Conservation (phyloP, 176 grass and related monocot genomes). For the Themeda triandra region DNA sequence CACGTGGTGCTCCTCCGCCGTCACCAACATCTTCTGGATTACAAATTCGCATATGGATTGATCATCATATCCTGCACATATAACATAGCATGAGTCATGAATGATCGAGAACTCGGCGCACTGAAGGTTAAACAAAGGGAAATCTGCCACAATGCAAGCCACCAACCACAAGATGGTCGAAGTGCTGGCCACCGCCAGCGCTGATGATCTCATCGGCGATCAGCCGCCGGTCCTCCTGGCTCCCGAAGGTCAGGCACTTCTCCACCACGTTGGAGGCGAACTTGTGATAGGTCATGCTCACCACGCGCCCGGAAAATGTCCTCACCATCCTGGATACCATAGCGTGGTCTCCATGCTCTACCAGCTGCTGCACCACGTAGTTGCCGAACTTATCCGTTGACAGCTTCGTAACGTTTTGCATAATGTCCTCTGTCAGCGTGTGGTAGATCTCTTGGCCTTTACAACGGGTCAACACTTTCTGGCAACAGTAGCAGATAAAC, state of each 20-base stretch:
- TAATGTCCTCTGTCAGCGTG: slow-evolving; percentile 18
- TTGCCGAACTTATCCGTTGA: slow-evolving; percentile 45
- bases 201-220: slow-evolving; percentile 45
- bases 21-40: not conserved
- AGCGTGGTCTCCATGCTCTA: slow-evolving; percentile 42
- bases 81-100: not conserved
- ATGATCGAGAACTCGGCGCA: not conserved
- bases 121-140: not conserved
- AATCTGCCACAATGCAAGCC: too few relatives aligned
- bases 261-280: slow-evolving; percentile 56
- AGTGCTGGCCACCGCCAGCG: not conserved
- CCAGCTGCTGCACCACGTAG: slow-evolving; percentile 52
- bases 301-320: slow-evolving; percentile 23
- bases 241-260: slow-evolving; percentile 36
- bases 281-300: slow-evolving; percentile 51
- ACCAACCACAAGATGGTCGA: slow-evolving; percentile 38
- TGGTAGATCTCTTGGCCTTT: slow-evolving; percentile 12
- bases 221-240: slow-evolving; percentile 21
- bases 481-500: not conserved
- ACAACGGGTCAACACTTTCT: slow-evolving; percentile 47
- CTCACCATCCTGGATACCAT: slow-evolving; percentile 27
- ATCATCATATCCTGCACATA: not conserved
- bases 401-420: slow-evolving; percentile 21
- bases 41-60: not conserved
- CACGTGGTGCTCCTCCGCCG: not conserved